Evolutionary conservation across 352 stramenopile species (phyloP), one percentile per base, ranked within the genome.

Genomic region (Peronosclerospora sorghi): DNA sequence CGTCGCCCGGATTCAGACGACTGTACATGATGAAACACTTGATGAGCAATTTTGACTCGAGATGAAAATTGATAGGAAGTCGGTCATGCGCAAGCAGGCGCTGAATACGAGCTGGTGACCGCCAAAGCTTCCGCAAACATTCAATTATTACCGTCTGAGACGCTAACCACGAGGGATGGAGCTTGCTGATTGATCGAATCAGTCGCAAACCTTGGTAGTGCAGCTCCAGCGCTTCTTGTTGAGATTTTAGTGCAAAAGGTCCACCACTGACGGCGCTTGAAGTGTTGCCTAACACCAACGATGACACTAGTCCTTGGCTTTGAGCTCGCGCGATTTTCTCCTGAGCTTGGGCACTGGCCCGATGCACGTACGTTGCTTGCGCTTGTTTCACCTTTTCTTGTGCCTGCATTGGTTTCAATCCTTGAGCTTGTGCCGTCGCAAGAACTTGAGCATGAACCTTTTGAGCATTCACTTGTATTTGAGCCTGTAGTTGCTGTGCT

Each of bases 1-100:
- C 83, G 51, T 98, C 92, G 18, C 94, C 77, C n/a, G 82, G 81
- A 56, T 95, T 92, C 2, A 68, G 65, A 44, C 84, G 77, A 36
- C 87, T 94, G 69, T 98, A 98, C 23, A 73, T 75, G 14, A 98
- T 85, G 30, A 99, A 68, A 57, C 95, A 96, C 54, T 96, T 96
- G 21, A 96, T 81, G 24, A 98, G 59, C 41, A 96, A 47, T 37
- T 95, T 95, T 1, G 91, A 97, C 68, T 99, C 95, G n/a, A 83
- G 67, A 32, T 97, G 88, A 60, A 95, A 97, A 34, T 93, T 82
- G 40, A 92, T 92, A 24, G 76, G 82, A 19, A 95, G 45, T 20
- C 74, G n/a, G n/a, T n/a, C n/a, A n/a, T n/a, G n/a, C n/a, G n/a
- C n/a, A n/a, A n/a, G n/a, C n/a, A n/a, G n/a, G n/a, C n/a, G 73